Percentiles rank a stretch among this genome's conserved stretches.
phyloP scores from a whole-genome alignment of 805 yeast genomes.

The Teunomyces cretensis region DNA sequence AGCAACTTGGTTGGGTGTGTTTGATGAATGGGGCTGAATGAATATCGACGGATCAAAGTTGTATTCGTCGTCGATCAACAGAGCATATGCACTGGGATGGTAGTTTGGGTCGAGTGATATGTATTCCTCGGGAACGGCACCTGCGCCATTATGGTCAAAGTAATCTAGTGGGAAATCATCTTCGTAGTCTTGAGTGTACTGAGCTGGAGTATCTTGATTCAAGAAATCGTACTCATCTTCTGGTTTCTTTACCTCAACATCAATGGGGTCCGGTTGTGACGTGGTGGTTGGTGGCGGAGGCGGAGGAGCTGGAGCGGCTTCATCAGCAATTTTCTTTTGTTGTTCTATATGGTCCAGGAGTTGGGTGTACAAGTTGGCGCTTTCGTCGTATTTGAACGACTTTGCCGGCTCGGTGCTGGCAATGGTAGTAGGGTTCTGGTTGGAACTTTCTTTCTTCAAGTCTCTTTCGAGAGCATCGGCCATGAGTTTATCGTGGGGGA shows the following conservation, averaged over 20 bases:
- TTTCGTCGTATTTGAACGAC: slow-evolving; percentile 66
- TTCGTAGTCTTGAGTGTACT: slow-evolving; percentile 38
- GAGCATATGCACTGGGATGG: slow-evolving; percentile 12
- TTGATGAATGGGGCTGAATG: slow-evolving; percentile 12
- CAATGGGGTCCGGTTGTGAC: background rate
- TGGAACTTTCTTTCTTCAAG: slow-evolving; percentile 67
- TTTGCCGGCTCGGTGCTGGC: slow-evolving; percentile 77
- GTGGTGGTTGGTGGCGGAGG: background rate
- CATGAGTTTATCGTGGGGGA: slow-evolving; percentile 88
- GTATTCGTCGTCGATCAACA: slow-evolving; percentile 16
- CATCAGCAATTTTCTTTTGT: slow-evolving; percentile 15
- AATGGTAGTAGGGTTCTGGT: slow-evolving; percentile 67
- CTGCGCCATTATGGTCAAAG: slow-evolving; percentile 46
- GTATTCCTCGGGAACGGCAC: slow-evolving; percentile 20
- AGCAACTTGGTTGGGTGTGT: slow-evolving; percentile 29
- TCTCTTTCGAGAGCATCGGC: slow-evolving; percentile 94
- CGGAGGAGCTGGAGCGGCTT: slow-evolving; percentile 11
- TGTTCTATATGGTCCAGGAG: slow-evolving; percentile 43
- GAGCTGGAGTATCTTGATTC: slow-evolving; percentile 22
- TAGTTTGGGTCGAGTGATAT: slow-evolving; percentile 23
- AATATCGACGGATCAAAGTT: slow-evolving; percentile 22
- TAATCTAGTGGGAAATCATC: slow-evolving; percentile 76
- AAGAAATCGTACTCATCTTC: slow-evolving; percentile 15
- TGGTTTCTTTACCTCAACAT: background rate
- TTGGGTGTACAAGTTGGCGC: slow-evolving; percentile 54